Evolutionary conservation across 768 basidiomycete genomes (phyloP).

Genomic region (Hemileccinum impolitum): DNA sequence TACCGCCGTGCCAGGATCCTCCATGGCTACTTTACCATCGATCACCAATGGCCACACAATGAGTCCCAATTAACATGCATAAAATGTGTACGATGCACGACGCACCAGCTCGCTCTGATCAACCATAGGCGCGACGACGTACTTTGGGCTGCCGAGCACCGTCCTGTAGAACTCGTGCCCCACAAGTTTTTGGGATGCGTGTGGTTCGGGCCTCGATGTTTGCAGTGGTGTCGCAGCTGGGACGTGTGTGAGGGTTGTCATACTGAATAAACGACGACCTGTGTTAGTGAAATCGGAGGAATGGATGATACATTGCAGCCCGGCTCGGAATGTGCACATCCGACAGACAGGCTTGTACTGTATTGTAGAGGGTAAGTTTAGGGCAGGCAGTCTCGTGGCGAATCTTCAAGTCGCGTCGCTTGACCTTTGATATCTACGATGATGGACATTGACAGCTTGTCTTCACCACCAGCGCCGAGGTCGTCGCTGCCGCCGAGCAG

Average conservation of each 20-base stretch:
- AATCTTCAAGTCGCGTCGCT: constrained; percentile 26
- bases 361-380: no score
- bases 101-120: constrained; percentile 94
- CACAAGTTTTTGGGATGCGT: constrained; percentile 40
- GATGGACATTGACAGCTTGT: constrained; percentile 58
- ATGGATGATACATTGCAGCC: constrained; percentile 7
- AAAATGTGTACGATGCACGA: constrained; percentile 9
- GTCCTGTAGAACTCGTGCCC: constrained; percentile 85
- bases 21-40: constrained; percentile 67
- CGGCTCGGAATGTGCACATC: neutral
- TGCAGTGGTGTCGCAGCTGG: neutral
- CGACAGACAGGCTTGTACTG: no score
- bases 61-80: neutral
- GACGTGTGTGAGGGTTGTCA: neutral
- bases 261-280: constrained; percentile 5
- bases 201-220: neutral
- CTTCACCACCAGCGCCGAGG: constrained; percentile 52
- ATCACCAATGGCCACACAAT: neutral
- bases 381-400: constrained; percentile 44
- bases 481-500: constrained; percentile 55
- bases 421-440: constrained; percentile 5
- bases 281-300: neutral
- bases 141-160: constrained; percentile 81
- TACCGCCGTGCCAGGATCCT: constrained; percentile 78
- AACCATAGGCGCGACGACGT: constrained; percentile 96